Evolutionary conservation across 768 basidiomycete species (phyloP), one percentile per base, ranked within the genome.

Genomic region (Russula abietina): DNA sequence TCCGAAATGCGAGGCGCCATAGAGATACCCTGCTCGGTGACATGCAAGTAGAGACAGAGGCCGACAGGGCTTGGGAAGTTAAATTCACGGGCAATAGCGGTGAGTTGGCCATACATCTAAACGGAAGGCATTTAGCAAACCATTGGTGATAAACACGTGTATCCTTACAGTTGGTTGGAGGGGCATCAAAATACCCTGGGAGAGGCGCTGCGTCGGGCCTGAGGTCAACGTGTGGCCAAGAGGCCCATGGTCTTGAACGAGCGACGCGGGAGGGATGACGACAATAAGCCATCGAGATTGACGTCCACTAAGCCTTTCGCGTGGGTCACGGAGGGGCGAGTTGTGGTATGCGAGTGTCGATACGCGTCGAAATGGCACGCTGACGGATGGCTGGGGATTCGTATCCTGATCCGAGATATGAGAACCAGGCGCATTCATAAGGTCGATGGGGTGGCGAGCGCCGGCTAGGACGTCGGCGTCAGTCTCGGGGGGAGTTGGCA

Each of bases 11-110:
- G 83, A 28, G 90, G 89, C 16, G 83, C 82, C 71, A 81, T 77
- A 4, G 77, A 75, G 33, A 79, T 64, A 22, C 85, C 84, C 49
- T 76, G 77, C 55, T 88, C 84, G 22, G 76, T 77, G 61, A 84
- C 78, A 60, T 85, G 86, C 58, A 89, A 78, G 70, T 91, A 93
- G n/a, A 92, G 79, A 71, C 86, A 88, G n/a, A 93, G 70, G 26
- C 91, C 91, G 10, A 81, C 71, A 24, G 80, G 86, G 70, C 86
- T 89, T 0, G 91, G 91, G 67, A 92, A 88, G 69, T 83, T 87
- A 74, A 86, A 92, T 71, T 93, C 90, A 55, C 84, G 82, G 4
- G 89, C 88, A 64, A 93, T 91, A 11, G 89, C 87, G 32, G 80
- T 80, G 38, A 92, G 75, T 73, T 93, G 91, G 17, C 80, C 83